Evolutionary conservation across 352 stramenopile genomes (phyloP), one percentile per base, ranked within the genome.

Genomic region (Globisporangium rhizosaccharum): DNA sequence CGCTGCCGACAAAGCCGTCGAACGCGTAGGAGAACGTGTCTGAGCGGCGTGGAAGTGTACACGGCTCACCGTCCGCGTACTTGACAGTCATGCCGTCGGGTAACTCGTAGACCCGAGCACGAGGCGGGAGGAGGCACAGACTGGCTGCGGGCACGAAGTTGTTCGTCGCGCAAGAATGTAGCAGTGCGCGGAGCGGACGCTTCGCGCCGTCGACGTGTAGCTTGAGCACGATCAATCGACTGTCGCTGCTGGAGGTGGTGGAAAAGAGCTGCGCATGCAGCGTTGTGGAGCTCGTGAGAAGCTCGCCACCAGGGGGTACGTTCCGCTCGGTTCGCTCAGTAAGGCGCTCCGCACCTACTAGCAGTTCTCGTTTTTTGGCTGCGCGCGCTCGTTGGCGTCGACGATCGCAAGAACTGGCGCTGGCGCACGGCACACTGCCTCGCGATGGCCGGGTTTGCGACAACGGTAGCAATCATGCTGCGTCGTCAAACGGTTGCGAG

Each of bases 201-300:
- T 28, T 6, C 17, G 51, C 56, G 46, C 56, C 68, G 17, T 50
- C 51, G 44, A 66, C 52, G 18, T 61, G 63, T 12, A 63, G 23
- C 47, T 28, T 53, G 46, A 68, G 28, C 0, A 63, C 25, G n/a
- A 71, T 68, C 52, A 63, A 30, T 56, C 56, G 50, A 47, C 12
- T 39, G 39, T 67, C 54, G 23, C 53, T 57, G 46, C 53, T 46
- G 44, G 53, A 54, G 1, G 60, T 68, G 60, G 60, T 67, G 57
- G 58, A 55, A 20, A 30, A 55, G 2, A 65, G 46, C 6, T 62
- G 57, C 57, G 45, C 45, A 2, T 14, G 23, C 2, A 11, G 46
- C 20, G n/a, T 20, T 5, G 46, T 2, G 18, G 9, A 8, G 46
- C 23, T 51, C 14, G 46, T 9, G 33, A 8, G 30, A 36, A 1